phyloP scores from a whole-genome alignment of 1,139 yeast species.

The Zygoascus hellenicus region DNA sequence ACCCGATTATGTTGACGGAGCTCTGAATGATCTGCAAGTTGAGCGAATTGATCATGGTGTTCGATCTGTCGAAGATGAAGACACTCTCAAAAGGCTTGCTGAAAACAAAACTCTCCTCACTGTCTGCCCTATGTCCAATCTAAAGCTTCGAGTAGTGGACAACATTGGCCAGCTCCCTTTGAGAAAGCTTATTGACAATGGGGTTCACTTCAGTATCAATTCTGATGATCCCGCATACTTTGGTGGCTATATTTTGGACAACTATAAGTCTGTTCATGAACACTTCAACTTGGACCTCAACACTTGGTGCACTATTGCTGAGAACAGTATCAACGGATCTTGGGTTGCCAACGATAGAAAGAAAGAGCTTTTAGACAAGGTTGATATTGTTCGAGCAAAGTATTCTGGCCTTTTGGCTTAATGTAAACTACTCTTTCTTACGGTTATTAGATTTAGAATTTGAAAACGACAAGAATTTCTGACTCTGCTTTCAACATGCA shows the following conservation, averaged over 20 bases:
- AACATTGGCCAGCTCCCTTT: constrained; percentile 64
- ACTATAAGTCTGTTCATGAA: constrained; percentile 59
- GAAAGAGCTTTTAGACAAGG: constrained; percentile 38
- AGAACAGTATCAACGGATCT: constrained; percentile 53
- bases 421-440: not conserved
- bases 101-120: constrained; percentile 51
- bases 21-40: constrained; percentile 55
- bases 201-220: constrained; percentile 69
- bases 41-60: constrained; percentile 78
- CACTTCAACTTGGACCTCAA: constrained; percentile 53
- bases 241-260: constrained; percentile 75
- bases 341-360: constrained; percentile 57
- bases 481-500: no score
- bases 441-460: not conserved
- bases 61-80: constrained; percentile 50
- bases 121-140: constrained; percentile 71
- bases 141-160: constrained; percentile 65
- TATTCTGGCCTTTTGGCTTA: not conserved
- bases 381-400: constrained; percentile 46
- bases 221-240: constrained; percentile 86
- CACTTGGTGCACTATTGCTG: constrained; percentile 44
- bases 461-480: no score
- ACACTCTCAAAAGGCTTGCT: constrained; percentile 51
- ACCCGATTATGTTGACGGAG: constrained; percentile 50
- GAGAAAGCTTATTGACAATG: constrained; percentile 48